Base-by-base conservation (phyloP, 2,329 filamentous ascomycete species). In the Amesomyces nigricolor region DNA sequence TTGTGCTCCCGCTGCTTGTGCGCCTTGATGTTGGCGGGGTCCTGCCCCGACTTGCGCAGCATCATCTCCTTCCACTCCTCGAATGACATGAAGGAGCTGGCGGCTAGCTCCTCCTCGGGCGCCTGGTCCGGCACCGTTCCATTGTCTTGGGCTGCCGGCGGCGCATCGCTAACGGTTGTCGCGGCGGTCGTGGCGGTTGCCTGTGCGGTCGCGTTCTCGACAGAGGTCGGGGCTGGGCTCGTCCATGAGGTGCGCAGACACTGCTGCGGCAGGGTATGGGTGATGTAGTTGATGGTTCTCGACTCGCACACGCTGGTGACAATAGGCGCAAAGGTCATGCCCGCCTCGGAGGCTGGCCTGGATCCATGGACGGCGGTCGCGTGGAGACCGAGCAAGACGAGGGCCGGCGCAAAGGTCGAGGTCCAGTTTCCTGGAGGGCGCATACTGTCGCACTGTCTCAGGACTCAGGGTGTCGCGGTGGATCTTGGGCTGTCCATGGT, bases 41-140 rank as follows among this genome's bases (percentile, higher is more conserved):
- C 79, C 66, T 96, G 92, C 11, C 90, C 92, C 3, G 83, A 86
- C 67, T 90, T 89, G 50, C 86, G 88, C 16, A 97, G 75, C 73
- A 95, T 96, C 76, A 91, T 88, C 66, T 87, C 89, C 73, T 96
- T 97, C 94, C 94, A 99, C 65, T 97, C 92, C 68, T 97, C 94
- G 64, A 99, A 99, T 0, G 94, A 96, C 64, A 97, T 83, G 69
- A 97, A 97, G 6, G 91, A 86, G 47, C 70, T 70, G 2, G 73
- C 72, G 46, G 72, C 72, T 45, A 86, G 81, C 62, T 89, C 88
- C 65, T 89, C 86, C 10, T 87, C 75, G 47, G 88, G 60, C 9
- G 60, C 61, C 13, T 56, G 57, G 14, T 54, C 58, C 17, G 32
- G 47, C 22, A 16, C 83, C 79, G 14, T 72, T 64, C 11, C 58